A percentile compares a stretch with the other conserved stretches of the same genome.
These are phyloP conservation scores for Trichosporon sp. DNA, from an alignment of 1,284 basidiomycete species.

Conservation along the genomic window DNA sequence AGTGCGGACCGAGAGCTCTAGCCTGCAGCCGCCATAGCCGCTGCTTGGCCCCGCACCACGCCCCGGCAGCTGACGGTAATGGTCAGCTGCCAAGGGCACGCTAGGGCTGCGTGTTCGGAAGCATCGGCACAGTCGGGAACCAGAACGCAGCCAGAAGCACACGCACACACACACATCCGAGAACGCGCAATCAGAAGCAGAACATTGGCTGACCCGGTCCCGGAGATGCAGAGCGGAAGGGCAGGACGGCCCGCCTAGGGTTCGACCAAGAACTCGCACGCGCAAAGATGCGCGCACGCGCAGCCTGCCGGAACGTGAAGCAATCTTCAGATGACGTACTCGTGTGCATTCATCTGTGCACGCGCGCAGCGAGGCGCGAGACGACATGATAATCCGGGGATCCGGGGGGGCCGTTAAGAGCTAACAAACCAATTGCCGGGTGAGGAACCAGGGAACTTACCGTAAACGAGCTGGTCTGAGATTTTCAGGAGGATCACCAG, in stretches of 20 bases:
- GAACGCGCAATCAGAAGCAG: not conserved
- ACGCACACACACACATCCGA: not conserved
- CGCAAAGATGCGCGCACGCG: not conserved
- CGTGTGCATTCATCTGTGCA: not conserved
- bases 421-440: not conserved
- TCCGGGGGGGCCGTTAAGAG: not conserved
- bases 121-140: not conserved
- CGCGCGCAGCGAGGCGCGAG: not conserved
- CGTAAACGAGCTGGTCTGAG: slow-evolving; percentile 10
- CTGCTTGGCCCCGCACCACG: too few species aligned
- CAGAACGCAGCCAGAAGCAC: not conserved
- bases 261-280: not conserved
- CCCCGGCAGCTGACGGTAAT: not conserved
- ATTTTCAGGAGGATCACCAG: slow-evolving; percentile 14
- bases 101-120: not conserved
- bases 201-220: not conserved
- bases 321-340: not conserved
- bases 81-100: not conserved
- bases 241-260: not conserved
- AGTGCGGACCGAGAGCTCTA: not conserved
- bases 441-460: not conserved
- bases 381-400: not conserved
- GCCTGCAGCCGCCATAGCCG: not conserved
- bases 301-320: not conserved
- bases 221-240: not conserved